Conservation (phyloP, 805 yeast species). For the Spathaspora hagerdaliae region DNA sequence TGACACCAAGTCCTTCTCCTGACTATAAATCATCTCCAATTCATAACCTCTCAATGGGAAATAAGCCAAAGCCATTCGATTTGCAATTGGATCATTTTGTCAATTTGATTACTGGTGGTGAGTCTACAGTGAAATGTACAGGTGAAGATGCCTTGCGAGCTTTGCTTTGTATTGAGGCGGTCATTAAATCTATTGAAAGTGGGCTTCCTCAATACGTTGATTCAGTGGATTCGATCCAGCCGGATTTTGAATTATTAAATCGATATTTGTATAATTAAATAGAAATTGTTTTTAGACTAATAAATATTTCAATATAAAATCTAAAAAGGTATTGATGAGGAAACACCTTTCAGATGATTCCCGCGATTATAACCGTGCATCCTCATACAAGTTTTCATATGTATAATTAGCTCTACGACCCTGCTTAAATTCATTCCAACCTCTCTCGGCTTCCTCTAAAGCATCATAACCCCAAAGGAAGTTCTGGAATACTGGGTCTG, state of each 20-base stretch:
- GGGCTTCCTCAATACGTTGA: conserved; percentile 28
- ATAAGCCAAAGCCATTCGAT: conserved; percentile 27
- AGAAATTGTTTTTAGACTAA: too few species aligned
- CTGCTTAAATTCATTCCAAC: conserved; percentile 10
- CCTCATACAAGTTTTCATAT: conserved; percentile 7
- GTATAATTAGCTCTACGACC: conserved; percentile 5
- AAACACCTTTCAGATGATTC: too few species aligned
- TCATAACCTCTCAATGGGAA: conserved; percentile 7
- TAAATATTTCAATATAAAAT: too few species aligned
- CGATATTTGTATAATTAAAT: neutral
- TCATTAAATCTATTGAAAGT: conserved; percentile 24
- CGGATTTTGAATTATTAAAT: conserved; percentile 9
- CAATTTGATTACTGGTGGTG: conserved; percentile 27
- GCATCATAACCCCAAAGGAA: conserved; percentile 23
- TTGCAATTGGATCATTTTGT: conserved; percentile 37
- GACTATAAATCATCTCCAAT: conserved; percentile 18
- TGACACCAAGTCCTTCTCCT: conserved; percentile 31
- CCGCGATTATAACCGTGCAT: conserved; percentile 1
- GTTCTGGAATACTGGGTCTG: conserved; percentile 21
- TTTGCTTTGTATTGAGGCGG: conserved; percentile 33
- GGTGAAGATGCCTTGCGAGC: conserved; percentile 33
- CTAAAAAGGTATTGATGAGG: too few species aligned
- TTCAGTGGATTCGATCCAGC: conserved; percentile 13
- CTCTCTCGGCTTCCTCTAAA: conserved; percentile 18
- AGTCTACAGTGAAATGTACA: conserved; percentile 22